Evolutionary conservation across 2,329 filamentous ascomycete genomes (phyloP).

Genomic region (Phialocephala subalpina): DNA sequence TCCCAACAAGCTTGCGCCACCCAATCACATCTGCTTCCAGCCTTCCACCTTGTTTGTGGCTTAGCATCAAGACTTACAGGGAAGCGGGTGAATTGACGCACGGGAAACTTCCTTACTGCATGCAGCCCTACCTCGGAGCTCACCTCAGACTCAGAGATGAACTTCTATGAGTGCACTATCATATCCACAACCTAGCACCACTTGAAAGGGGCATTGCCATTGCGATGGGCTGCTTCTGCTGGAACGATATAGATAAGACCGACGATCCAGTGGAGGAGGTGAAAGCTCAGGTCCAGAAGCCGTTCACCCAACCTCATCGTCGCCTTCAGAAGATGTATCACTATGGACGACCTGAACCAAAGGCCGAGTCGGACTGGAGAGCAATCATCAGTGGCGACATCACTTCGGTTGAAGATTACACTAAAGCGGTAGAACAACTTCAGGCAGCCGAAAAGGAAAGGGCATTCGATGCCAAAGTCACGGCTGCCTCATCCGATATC

Average conservation of each 20-base stretch:
- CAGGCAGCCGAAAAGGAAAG: constrained; percentile 35
- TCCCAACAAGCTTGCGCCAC: not conserved
- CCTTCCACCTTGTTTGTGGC: not conserved
- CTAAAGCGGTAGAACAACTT: constrained; percentile 33
- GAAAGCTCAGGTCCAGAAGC: constrained; percentile 32
- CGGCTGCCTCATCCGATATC: constrained; percentile 33
- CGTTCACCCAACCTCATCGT: constrained; percentile 24
- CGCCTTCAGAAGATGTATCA: constrained; percentile 41
- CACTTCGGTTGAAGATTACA: constrained; percentile 34
- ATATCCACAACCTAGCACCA: no score
- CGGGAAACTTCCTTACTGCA: no score
- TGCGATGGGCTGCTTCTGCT: constrained; percentile 41
- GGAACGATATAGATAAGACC: constrained; percentile 33
- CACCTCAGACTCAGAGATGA: no score
- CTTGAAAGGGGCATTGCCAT: constrained; percentile 25
- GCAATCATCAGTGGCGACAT: constrained; percentile 26
- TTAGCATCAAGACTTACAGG: not conserved
- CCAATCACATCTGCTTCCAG: not conserved
- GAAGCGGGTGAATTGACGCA: no score
- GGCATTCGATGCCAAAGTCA: constrained; percentile 42
- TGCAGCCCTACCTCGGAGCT: no score
- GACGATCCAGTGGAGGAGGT: constrained; percentile 35
- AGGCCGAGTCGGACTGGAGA: constrained; percentile 28
- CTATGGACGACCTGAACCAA: constrained; percentile 24
- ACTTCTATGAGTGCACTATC: no score